Evolutionary conservation across 169 alveolate species (phyloP).

Genomic region (Cyclospora cayetanensis): DNA sequence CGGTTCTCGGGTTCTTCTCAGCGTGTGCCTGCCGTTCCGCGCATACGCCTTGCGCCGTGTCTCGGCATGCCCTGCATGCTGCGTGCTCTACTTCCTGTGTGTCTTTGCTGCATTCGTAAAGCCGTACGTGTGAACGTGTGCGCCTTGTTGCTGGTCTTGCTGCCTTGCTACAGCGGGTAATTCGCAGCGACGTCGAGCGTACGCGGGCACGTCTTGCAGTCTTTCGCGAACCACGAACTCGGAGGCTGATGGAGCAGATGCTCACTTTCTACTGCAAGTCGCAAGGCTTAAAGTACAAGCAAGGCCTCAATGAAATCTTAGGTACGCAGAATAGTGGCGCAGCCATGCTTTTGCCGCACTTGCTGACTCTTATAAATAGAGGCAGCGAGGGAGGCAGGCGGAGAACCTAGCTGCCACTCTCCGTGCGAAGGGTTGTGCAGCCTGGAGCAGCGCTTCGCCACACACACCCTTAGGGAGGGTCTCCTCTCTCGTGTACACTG

Average conservation of each 20-base stretch:
- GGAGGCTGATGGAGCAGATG: constrained; percentile 71
- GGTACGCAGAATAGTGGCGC: constrained; percentile 64
- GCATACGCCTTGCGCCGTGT: neutral
- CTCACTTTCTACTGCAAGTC: constrained; percentile 78
- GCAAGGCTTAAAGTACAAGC: constrained; percentile 77
- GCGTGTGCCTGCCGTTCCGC: no score
- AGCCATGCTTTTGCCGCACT: neutral
- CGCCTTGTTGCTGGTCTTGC: neutral
- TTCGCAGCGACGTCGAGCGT: constrained; percentile 69
- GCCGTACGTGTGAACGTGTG: no score
- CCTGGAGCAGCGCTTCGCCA: no score
- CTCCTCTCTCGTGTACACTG: no score
- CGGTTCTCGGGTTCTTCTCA: no score
- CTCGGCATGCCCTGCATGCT: neutral
- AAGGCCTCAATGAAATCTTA: constrained; percentile 81
- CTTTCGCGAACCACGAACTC: constrained; percentile 31
- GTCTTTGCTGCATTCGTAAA: no score
- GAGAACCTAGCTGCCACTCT: no score
- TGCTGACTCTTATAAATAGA: no score
- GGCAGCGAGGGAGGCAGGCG: no score
- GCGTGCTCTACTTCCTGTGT: neutral
- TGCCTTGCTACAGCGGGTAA: constrained; percentile 66
- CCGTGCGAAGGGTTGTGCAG: no score
- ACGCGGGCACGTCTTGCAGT: constrained; percentile 67
- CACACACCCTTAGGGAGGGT: no score